A percentile compares a stretch with the other conserved stretches of the same genome.
Evolutionary conservation across 2,329 filamentous ascomycete genomes (phyloP).

Genomic region (Exophiala sp.): DNA sequence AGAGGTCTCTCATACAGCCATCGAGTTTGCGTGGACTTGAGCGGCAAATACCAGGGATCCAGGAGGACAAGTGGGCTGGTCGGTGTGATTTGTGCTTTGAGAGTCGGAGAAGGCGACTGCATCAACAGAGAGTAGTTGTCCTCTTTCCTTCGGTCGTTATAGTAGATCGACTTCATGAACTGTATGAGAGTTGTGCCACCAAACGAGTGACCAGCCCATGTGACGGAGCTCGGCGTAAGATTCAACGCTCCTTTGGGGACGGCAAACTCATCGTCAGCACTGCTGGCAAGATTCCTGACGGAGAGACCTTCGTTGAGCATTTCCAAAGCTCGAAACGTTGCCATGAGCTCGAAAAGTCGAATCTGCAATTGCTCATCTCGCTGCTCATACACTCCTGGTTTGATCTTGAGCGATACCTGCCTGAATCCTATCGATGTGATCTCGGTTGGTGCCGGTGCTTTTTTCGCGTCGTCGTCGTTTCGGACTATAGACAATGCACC

Average conservation of each 20-base stretch:
- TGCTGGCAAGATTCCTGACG: constrained; percentile 37
- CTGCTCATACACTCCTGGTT: constrained; percentile 61
- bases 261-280: background rate
- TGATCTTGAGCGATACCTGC: constrained; percentile 58
- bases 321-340: constrained; percentile 65
- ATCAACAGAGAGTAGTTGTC: background rate
- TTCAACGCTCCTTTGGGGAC: constrained; percentile 59
- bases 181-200: constrained; percentile 72
- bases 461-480: constrained; percentile 30
- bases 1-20: constrained; percentile 67
- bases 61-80: constrained; percentile 65
- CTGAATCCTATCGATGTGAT: constrained; percentile 39
- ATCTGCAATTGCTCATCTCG: constrained; percentile 70
- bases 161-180: constrained; percentile 74
- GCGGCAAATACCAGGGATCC: constrained; percentile 76
- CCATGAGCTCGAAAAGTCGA: constrained; percentile 72
- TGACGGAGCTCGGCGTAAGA: constrained; percentile 67
- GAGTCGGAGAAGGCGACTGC: constrained; percentile 54
- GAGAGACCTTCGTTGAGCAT: constrained; percentile 59
- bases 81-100: constrained; percentile 65
- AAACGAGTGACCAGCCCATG: constrained; percentile 77
- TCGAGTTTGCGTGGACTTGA: constrained; percentile 59
- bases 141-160: constrained; percentile 31
- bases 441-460: constrained; percentile 34
- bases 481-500: constrained; percentile 68